These are phyloP conservation scores for Agaricus blazei DNA, from an alignment of 768 basidiomycete genomes.

Conservation along the genomic window DNA sequence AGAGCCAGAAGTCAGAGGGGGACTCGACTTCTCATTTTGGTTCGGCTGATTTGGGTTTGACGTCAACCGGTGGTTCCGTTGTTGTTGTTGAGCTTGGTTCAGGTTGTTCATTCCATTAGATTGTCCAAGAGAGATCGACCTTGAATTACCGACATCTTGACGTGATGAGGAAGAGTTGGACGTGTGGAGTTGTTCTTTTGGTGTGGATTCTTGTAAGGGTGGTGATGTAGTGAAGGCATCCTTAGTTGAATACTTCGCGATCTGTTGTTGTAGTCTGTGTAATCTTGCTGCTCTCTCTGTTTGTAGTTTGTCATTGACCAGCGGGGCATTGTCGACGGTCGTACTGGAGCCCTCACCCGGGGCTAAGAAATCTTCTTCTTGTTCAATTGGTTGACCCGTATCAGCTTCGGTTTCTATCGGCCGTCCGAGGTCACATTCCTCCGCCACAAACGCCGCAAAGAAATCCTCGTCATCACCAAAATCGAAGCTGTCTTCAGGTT, in stretches of 20 bases:
- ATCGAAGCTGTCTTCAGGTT: constrained; percentile 27
- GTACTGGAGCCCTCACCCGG: not conserved
- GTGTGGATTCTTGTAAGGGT: constrained; percentile 2
- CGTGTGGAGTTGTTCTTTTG: not conserved
- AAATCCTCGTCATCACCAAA: constrained; percentile 67
- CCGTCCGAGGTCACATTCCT: constrained; percentile 38
- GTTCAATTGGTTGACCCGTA: constrained; percentile 36
- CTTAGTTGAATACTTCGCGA: constrained; percentile 5
- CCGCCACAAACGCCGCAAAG: constrained; percentile 51
- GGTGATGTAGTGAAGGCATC: not conserved
- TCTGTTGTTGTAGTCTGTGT: constrained; percentile 1
- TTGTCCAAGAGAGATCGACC: constrained; percentile 5
- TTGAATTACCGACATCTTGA: not conserved
- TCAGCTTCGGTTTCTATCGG: constrained; percentile 36
- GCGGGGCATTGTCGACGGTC: not conserved
- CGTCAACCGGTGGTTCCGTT: constrained; percentile 16
- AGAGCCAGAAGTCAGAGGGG: not conserved
- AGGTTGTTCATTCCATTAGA: not conserved
- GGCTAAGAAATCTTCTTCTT: constrained; percentile 16
- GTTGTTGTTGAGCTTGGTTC: constrained; percentile 9
- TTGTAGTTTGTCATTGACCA: not conserved
- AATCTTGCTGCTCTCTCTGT: not conserved
- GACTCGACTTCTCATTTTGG: constrained; percentile 15
- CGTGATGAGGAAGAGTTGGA: constrained; percentile 5
- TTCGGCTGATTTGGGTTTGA: constrained; percentile 12